These are phyloP conservation scores for Phalaenopsis aphrodite DNA, from an alignment of 106 monocot species.

Conservation along the genomic window DNA sequence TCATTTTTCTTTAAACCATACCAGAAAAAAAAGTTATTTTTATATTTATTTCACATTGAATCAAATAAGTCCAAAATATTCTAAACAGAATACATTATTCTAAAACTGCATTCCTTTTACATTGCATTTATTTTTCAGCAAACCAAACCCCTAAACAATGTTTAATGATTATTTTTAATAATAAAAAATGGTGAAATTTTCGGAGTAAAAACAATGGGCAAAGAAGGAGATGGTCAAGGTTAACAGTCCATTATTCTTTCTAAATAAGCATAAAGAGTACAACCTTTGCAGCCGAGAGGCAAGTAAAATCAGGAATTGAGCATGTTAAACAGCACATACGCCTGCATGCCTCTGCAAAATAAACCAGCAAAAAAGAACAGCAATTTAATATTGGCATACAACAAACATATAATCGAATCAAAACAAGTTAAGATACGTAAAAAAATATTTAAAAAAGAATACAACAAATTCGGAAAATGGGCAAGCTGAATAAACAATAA, in stretches of 20 bases:
- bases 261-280: slow-evolving; percentile 1
- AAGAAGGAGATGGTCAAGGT: neutral
- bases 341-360: slow-evolving; percentile 72
- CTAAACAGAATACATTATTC: too few species aligned
- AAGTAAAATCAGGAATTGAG: slow-evolving; percentile 92
- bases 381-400: neutral
- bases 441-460: neutral
- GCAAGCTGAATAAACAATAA: neutral
- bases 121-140: too few species aligned
- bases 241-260: neutral
- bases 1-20: too few species aligned
- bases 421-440: neutral
- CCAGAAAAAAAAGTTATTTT: too few species aligned
- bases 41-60: too few species aligned
- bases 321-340: slow-evolving; percentile 63
- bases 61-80: too few species aligned
- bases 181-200: neutral
- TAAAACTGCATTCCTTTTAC: too few species aligned
- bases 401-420: neutral
- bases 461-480: neutral
- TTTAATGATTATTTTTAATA: neutral
- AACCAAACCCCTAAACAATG: neutral
- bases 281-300: slow-evolving; percentile 89
- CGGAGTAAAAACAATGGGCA: neutral
- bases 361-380: neutral